Evolutionary conservation across 371 early-diverging fungal genomes (phyloP).

Genomic region (Apophysomyces elegans): DNA sequence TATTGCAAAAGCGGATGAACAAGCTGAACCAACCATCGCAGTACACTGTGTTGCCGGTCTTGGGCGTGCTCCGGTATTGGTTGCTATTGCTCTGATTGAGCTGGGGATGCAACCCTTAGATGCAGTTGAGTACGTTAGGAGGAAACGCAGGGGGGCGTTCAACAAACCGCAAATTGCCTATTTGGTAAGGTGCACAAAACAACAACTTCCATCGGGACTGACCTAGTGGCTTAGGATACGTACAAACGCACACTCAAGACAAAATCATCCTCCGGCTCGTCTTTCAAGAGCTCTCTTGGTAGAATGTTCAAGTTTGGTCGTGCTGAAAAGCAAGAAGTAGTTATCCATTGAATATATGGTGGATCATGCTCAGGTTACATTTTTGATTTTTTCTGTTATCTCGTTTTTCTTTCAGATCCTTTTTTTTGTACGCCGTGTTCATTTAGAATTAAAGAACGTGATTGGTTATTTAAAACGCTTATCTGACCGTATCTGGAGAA

Average conservation of each 20-base stretch:
- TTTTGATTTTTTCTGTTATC: slow-evolving; percentile 5
- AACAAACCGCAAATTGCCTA: slow-evolving; percentile 80
- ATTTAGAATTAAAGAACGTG: slow-evolving; percentile 11
- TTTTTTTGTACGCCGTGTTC: slow-evolving; percentile 4
- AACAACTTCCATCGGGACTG: slow-evolving; percentile 13
- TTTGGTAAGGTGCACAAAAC: slow-evolving; percentile 55
- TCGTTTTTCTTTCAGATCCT: background rate
- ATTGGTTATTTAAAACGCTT: slow-evolving; percentile 9
- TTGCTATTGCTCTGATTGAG: slow-evolving; percentile 83
- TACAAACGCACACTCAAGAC: slow-evolving; percentile 42
- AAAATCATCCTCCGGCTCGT: slow-evolving; percentile 22
- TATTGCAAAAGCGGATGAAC: slow-evolving; percentile 26
- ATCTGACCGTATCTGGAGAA: slow-evolving; percentile 5
- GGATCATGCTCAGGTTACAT: slow-evolving; percentile 1
- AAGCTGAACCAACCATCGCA: slow-evolving; percentile 66
- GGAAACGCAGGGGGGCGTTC: slow-evolving; percentile 80
- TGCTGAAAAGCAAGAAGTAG: slow-evolving; percentile 24
- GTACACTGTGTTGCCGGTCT: slow-evolving; percentile 88
- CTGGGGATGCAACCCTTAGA: slow-evolving; percentile 78
- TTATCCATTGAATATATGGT: slow-evolving; percentile 37
- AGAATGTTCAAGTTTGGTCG: slow-evolving; percentile 38
- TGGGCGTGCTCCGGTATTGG: slow-evolving; percentile 73
- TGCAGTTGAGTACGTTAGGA: slow-evolving; percentile 74
- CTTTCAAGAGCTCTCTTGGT: slow-evolving; percentile 28
- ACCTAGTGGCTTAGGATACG: slow-evolving; percentile 26